phyloP scores from a whole-genome alignment of 495 filamentous ascomycete species.

The Tuber magnatum region DNA sequence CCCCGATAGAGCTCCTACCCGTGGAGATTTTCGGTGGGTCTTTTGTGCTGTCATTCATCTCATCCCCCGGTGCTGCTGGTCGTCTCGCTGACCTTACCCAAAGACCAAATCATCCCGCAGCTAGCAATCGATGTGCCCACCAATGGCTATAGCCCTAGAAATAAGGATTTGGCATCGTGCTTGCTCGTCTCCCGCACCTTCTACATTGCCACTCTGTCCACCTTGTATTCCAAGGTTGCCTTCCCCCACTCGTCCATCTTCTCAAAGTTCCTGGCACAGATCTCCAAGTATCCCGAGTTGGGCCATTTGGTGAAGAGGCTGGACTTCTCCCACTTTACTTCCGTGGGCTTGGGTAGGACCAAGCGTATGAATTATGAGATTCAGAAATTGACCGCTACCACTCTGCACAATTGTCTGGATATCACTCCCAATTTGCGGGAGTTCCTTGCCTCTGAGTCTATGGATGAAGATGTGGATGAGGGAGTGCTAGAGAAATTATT shows the following conservation, averaged over 20 bases:
- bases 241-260: conserved; percentile 83
- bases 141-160: conserved; percentile 68
- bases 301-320: conserved; percentile 73
- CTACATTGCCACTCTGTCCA: conserved; percentile 66
- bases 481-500: conserved; percentile 66
- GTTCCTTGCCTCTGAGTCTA: conserved; percentile 73
- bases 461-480: conserved; percentile 68
- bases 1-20: conserved; percentile 40
- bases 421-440: conserved; percentile 71
- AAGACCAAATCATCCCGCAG: conserved; percentile 69
- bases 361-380: conserved; percentile 72
- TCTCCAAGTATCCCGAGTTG: conserved; percentile 60
- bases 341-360: conserved; percentile 69
- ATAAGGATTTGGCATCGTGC: conserved; percentile 72
- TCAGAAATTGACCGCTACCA: conserved; percentile 71
- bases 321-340: conserved; percentile 86
- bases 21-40: conserved; percentile 41
- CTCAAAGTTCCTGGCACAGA: conserved; percentile 70
- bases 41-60: conserved; percentile 8
- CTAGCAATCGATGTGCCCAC: conserved; percentile 69
- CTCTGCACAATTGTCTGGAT: conserved; percentile 66
- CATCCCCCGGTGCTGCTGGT: background rate
- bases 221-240: conserved; percentile 75
- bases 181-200: conserved; percentile 68
- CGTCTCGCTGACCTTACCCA: conserved; percentile 10